Conservation (phyloP, 805 yeast species). For the Suhomyces vadensis region DNA sequence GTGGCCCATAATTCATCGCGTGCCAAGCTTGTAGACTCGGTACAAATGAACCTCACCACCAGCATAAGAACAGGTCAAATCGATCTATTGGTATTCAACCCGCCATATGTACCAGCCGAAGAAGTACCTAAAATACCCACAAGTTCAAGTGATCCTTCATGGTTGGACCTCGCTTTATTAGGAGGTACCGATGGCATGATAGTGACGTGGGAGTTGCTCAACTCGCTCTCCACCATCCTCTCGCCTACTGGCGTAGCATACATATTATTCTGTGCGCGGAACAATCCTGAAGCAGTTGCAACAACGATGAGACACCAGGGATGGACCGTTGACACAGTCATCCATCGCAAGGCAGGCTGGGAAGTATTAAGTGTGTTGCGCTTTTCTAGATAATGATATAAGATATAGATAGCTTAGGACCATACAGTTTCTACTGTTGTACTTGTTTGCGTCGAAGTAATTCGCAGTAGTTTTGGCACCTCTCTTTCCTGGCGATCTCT, state of each 20-base stretch:
- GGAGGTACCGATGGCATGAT: constrained; percentile 94
- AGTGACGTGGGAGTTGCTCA: constrained; percentile 67
- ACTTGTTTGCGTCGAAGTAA: too few relatives aligned
- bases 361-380: constrained; percentile 80
- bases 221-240: constrained; percentile 53
- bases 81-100: constrained; percentile 84
- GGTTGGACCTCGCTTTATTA: constrained; percentile 87
- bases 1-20: constrained; percentile 19
- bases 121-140: constrained; percentile 62
- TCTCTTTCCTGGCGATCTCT: background rate
- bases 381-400: constrained; percentile 37
- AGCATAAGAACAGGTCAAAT: constrained; percentile 48
- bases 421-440: too few relatives aligned
- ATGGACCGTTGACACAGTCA: constrained; percentile 59
- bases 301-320: constrained; percentile 43
- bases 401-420: background rate
- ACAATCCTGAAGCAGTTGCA: constrained; percentile 68
- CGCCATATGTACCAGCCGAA: constrained; percentile 95
- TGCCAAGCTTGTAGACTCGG: constrained; percentile 21
- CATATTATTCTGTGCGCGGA: constrained; percentile 88
- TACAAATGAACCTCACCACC: constrained; percentile 60
- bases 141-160: constrained; percentile 47
- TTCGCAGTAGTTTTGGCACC: background rate
- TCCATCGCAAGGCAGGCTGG: constrained; percentile 89
- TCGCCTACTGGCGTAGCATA: constrained; percentile 72